Percentiles rank a stretch among this genome's conserved stretches.
phyloP scores from a whole-genome alignment of 257 asterid genomes.

The Lycium ferocissimum region DNA sequence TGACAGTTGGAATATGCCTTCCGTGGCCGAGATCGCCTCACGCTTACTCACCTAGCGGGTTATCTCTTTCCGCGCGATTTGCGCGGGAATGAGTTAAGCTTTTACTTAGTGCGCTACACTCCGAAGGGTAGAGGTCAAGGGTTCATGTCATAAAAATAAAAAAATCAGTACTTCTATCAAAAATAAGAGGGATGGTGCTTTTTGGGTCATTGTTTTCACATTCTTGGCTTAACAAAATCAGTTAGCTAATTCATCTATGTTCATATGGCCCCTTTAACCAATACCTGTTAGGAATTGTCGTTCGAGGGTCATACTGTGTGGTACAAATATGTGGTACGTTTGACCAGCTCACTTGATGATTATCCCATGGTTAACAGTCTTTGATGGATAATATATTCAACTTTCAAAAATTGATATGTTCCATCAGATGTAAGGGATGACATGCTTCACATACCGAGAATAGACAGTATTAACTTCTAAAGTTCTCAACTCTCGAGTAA shows the following conservation, averaged over 20 bases:
- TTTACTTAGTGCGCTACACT: no score
- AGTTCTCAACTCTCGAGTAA: conserved; percentile 7
- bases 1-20: no score
- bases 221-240: conserved; percentile 1
- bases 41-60: no score
- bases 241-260: not conserved
- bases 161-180: not conserved
- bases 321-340: not conserved
- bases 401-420: not conserved
- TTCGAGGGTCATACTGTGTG: not conserved
- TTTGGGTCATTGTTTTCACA: not conserved
- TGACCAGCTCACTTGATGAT: not conserved
- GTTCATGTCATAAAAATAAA: no score
- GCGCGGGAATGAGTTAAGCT: no score
- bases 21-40: no score
- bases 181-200: not conserved
- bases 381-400: not conserved
- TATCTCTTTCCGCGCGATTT: no score
- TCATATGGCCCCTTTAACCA: not conserved
- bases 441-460: not conserved
- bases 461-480: not conserved
- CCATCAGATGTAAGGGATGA: not conserved
- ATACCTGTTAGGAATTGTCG: not conserved
- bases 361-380: not conserved
- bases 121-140: no score